Base-by-base conservation (phyloP, 441 rosid genomes). In the Pelargonium myrrhifolium region DNA sequence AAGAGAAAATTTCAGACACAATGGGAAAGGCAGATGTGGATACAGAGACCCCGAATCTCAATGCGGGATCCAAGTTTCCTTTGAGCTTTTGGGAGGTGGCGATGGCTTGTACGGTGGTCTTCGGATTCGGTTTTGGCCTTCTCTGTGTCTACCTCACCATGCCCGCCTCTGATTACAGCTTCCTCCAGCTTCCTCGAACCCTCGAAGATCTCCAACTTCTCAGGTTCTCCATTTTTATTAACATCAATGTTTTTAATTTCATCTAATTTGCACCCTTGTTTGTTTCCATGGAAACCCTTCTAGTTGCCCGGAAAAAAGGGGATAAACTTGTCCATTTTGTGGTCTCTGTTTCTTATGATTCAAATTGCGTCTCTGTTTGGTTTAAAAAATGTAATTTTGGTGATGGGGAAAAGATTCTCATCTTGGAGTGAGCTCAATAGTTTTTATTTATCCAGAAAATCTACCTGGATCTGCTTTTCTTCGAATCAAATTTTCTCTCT, bases 161-260 rank as follows among this genome's bases (percentile, higher is more conserved):
- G 90, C 96, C 92, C 9, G 81, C 86, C 42, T 81, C 93, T 9
- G 82, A 84, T 72, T 89, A 86, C 66, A 85, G 84, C 65, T 82
- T 82, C 59, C 91, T 94, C 77, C 91, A 85, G 82, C 82, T 91
- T n/a, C 97, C 99, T n/a, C 89, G 97, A 55, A 85, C 89, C 71
- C 22, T 94, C 69, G 74, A 96, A 59, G 96, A 94, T 78, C 96
- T 84, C 43, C 90, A 89, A 61, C 69, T 73, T 77, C 91, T 85
- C 69, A 85, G 87, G 89, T 92, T 69, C 28, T 1, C 1, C 28
- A 24, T 24, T 24, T 24, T 24, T 24, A 24, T 24, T 24, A 24
- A 24, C 28, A n/a, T n/a, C n/a, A n/a, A n/a, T n/a, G n/a, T 24
- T 24, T 24, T 24, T 2, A 24, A 24, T 24, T 24, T 24, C 28